Evolutionary conservation across 2,329 filamentous ascomycete species (phyloP), one percentile per base, ranked within the genome.

Genomic region (Microdochium bolleyi): DNA sequence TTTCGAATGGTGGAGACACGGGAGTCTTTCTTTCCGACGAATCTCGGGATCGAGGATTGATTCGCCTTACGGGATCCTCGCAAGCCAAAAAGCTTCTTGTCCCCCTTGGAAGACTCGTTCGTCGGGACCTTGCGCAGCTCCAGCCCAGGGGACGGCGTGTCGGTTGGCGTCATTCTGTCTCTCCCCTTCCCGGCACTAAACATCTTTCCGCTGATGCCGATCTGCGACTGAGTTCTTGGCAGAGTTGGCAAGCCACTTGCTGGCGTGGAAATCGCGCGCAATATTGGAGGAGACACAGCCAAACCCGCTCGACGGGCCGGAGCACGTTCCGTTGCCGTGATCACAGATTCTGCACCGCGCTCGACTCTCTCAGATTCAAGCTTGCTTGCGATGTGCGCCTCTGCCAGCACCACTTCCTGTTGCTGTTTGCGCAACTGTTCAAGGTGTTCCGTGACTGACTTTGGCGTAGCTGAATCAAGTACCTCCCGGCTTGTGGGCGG

Each of bases 1-100:
- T 89, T 89, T 19, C 94, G 90, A 50, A 99, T 77, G n/a, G 86
- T 91, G 9, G 91, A 95, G 2, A 99, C 94, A 61, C 88, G 89
- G 3, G 88, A 83, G 51, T 85, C 80, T 58, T 80, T 84, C 64
- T 85, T 88, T 50, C 87, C 84, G 25, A 96, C 83, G 24, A 94
- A 94, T 30, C 94, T 84, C 25, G 92, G 92, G 55, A 99, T 97
- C 44, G 92, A 79, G 1, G 94, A 97, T n/a, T 76, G 70, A 2
- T 73, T 74, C 1, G 68, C 65, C 61, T 84, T 85, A 24, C 84
- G 13, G 91, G 72, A 52, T 86, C 83, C 58, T 90, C 90, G 14
- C 83, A 83, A 53, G 50, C 54, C 55, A 41, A 67, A 67, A 5
- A 96, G 74, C 61, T 89, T 90, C 69, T 89, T 92, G 56, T 96